Evolutionary conservation across 257 asterid genomes (phyloP).

Genomic region (Paraleonurus japonicus): DNA sequence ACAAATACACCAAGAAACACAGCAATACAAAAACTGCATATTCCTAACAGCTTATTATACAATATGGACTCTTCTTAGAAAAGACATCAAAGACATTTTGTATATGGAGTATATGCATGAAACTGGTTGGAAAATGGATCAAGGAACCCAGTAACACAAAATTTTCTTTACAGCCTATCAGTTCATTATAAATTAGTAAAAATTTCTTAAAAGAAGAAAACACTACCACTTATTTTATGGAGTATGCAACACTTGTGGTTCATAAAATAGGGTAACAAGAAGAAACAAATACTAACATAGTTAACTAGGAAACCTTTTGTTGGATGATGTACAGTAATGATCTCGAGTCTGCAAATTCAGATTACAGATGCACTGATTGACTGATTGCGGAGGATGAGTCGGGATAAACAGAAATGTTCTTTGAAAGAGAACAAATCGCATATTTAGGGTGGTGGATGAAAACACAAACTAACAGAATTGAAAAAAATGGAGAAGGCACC

Average conservation of each 20-base stretch:
- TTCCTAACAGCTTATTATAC: neutral
- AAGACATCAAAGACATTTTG: neutral
- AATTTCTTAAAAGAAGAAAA: neutral
- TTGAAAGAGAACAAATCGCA: neutral
- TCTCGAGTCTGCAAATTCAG: neutral
- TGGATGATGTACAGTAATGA: neutral
- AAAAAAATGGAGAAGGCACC: neutral
- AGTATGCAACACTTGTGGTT: neutral
- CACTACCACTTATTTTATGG: neutral
- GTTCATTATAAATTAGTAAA: neutral
- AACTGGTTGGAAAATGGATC: neutral
- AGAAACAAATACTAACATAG: neutral
- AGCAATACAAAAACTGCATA: neutral
- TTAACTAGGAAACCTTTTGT: neutral
- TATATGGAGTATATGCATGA: neutral
- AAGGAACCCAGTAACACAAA: neutral
- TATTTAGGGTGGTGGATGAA: conserved; percentile 9
- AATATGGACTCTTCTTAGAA: neutral
- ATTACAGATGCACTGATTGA: neutral
- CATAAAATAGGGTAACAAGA: conserved; percentile 1
- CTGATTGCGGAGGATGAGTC: neutral
- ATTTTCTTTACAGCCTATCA: neutral
- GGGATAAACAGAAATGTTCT: neutral
- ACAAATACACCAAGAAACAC: conserved; percentile 13
- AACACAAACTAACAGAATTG: neutral